These are phyloP conservation scores for Fusarium sp. DNA, from an alignment of 2,329 filamentous ascomycete genomes.

Conservation along the genomic window DNA sequence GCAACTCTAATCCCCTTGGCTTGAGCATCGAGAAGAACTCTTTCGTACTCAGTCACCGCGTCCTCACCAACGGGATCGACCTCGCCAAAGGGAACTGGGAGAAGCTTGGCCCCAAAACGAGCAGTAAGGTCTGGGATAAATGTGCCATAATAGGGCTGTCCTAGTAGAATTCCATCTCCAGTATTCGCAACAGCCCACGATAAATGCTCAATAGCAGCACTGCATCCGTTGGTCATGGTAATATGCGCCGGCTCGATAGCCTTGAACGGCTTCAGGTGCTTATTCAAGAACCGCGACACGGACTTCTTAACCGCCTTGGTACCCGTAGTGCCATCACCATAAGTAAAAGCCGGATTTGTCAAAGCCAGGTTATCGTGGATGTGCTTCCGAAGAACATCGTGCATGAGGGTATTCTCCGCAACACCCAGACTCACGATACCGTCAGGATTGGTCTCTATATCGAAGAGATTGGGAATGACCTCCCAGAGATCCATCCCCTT, in stretches of 20 bases:
- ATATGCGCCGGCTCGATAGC: slow-evolving; percentile 50
- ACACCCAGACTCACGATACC: slow-evolving; percentile 63
- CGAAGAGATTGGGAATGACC: slow-evolving; percentile 58
- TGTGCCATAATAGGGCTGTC: slow-evolving; percentile 59
- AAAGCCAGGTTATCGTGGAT: slow-evolving; percentile 54
- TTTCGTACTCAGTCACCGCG: slow-evolving; percentile 58
- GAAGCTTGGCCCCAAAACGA: slow-evolving; percentile 55
- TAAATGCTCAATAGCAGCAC: slow-evolving; percentile 54
- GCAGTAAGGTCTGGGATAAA: slow-evolving; percentile 59
- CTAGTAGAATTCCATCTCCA: slow-evolving; percentile 55
- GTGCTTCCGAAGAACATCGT: slow-evolving; percentile 55
- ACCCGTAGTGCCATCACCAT: slow-evolving; percentile 55
- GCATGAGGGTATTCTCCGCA: slow-evolving; percentile 65
- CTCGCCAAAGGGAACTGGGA: slow-evolving; percentile 57
- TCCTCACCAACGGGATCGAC: slow-evolving; percentile 56
- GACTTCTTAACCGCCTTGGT: slow-evolving; percentile 49
- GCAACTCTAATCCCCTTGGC: slow-evolving; percentile 54
- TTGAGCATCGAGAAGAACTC: slow-evolving; percentile 53
- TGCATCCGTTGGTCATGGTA: slow-evolving; percentile 55
- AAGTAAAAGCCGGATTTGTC: slow-evolving; percentile 51
- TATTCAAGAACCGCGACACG: slow-evolving; percentile 52
- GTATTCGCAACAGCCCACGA: slow-evolving; percentile 55
- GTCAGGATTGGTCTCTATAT: slow-evolving; percentile 53
- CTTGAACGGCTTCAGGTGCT: slow-evolving; percentile 45
- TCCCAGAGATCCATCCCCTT: slow-evolving; percentile 53